phyloP scores from a whole-genome alignment of 306 rosid species.

The Psophocarpus tetragonolobus region DNA sequence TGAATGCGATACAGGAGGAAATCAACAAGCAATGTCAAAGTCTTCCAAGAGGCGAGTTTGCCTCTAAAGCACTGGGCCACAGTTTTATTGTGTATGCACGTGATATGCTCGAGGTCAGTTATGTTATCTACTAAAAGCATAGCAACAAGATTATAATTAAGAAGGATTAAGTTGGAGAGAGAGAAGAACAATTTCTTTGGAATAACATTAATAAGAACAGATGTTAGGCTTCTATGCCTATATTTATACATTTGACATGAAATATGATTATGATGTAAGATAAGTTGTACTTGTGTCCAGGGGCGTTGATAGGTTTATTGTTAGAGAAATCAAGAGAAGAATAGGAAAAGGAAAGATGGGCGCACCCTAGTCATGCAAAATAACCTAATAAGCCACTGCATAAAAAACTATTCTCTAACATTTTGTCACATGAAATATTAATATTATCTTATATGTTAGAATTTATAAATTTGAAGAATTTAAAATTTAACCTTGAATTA shows the following conservation, averaged over 20 bases:
- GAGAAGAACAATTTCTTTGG: constrained; percentile 5
- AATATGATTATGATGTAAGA: not conserved
- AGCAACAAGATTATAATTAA: not conserved
- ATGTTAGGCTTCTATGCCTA: not conserved
- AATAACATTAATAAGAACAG: not conserved
- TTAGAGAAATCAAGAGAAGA: not conserved
- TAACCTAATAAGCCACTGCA: not conserved
- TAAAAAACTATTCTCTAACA: not conserved
- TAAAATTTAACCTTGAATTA: not conserved
- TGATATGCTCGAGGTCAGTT: constrained; percentile 90
- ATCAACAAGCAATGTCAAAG: constrained; percentile 80
- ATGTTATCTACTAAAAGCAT: constrained; percentile 12
- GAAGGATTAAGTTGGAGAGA: not conserved
- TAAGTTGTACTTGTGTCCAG: not conserved
- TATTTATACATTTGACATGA: not conserved
- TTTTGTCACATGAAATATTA: not conserved
- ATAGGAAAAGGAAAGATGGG: not conserved
- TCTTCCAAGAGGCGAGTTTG: constrained; percentile 94
- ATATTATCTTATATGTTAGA: not conserved
- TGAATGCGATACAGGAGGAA: constrained; percentile 79
- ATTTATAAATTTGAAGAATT: not conserved
- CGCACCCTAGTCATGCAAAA: not conserved
- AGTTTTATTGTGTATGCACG: constrained; percentile 84
- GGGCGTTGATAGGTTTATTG: not conserved
- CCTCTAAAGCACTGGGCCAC: constrained; percentile 86